Percentiles rank a stretch among this genome's conserved stretches.
phyloP scores from a whole-genome alignment of 116 monocot species.

The Iris pallida region DNA sequence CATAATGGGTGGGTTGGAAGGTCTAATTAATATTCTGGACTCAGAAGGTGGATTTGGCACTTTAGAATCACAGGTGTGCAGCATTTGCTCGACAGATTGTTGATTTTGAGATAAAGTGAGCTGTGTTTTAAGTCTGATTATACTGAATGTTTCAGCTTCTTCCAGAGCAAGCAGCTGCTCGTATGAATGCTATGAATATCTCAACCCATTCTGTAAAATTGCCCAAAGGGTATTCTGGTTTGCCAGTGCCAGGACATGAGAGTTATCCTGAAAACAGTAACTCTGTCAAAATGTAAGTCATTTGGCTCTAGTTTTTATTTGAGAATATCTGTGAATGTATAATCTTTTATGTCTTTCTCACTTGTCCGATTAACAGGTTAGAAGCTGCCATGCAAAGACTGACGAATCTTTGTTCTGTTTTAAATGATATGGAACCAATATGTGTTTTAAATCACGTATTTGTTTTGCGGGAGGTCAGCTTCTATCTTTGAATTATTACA shows the following conservation, averaged over 20 bases:
- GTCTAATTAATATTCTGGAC: slow-evolving; percentile 90
- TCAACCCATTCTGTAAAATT: slow-evolving; percentile 44
- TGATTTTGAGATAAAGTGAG: neutral
- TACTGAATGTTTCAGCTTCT: slow-evolving; percentile 57
- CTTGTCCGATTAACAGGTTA: slow-evolving; percentile 48
- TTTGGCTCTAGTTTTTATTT: slow-evolving; percentile 1
- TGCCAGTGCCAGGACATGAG: slow-evolving; percentile 76
- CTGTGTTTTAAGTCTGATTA: slow-evolving; percentile 3
- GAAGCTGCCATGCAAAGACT: slow-evolving; percentile 96
- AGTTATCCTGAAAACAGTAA: slow-evolving; percentile 75
- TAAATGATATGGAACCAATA: slow-evolving; percentile 98
- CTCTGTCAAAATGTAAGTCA: slow-evolving; percentile 81
- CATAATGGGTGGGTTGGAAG: slow-evolving; percentile 98
- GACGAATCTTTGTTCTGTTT: slow-evolving; percentile 89
- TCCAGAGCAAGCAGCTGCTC: slow-evolving; percentile 81
- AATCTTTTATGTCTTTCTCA: neutral
- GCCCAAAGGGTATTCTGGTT: slow-evolving; percentile 40
- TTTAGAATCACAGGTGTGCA: slow-evolving; percentile 80
- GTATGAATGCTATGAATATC: slow-evolving; percentile 47
- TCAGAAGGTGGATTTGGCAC: slow-evolving; percentile 98
- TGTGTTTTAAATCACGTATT: slow-evolving; percentile 97
- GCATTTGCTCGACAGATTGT: slow-evolving; percentile 3
- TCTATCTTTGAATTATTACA: neutral
- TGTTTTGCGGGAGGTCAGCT: slow-evolving; percentile 76
- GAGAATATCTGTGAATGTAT: neutral